Percentiles rank a stretch among this genome's conserved stretches.
These are phyloP conservation scores for grape (Vitis vinifera) DNA, from an alignment of 164 flowering plant genomes.

Conservation along the genomic window DNA sequence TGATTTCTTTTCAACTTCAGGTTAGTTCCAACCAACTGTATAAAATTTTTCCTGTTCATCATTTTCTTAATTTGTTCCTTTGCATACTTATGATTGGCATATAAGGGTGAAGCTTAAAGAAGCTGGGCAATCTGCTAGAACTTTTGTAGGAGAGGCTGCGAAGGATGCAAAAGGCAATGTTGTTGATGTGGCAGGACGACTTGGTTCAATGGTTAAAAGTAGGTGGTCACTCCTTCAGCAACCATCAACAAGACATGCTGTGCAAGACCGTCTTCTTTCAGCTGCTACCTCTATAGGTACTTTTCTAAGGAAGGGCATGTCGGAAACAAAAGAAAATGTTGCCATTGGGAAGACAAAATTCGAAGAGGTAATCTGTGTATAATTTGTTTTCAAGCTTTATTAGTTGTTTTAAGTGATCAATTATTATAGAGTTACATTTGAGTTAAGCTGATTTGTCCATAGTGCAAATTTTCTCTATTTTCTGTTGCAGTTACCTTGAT, in stretches of 20 bases:
- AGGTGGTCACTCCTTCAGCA: conserved; percentile 76
- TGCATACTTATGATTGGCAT: conserved; percentile 4
- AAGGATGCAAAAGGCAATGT: conserved; percentile 87
- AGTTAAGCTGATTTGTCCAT: too few relatives aligned
- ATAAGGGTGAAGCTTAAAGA: conserved; percentile 79
- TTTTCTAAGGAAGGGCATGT: conserved; percentile 68
- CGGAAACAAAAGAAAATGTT: conserved; percentile 88
- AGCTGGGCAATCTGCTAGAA: conserved; percentile 81
- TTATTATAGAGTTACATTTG: too few relatives aligned
- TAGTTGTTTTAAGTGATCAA: not conserved
- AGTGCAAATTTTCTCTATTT: too few relatives aligned
- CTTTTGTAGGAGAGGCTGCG: conserved; percentile 67
- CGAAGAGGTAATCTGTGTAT: conserved; percentile 66
- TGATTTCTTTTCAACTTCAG: conserved; percentile 79
- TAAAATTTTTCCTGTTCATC: not conserved
- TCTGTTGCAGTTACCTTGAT: too few relatives aligned
- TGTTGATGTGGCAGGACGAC: conserved; percentile 67
- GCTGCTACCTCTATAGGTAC: conserved; percentile 85
- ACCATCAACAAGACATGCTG: conserved; percentile 68
- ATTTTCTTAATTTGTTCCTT: not conserved
- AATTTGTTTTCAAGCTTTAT: not conserved
- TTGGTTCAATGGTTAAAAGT: conserved; percentile 74
- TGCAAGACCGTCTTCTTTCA: conserved; percentile 73
- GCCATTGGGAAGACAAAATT: conserved; percentile 79
- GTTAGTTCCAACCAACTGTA: conserved; percentile 25